Evolutionary conservation across 2,329 filamentous ascomycete species (phyloP), one percentile per base, ranked within the genome.

Genomic region (Aureobasidium sp.): DNA sequence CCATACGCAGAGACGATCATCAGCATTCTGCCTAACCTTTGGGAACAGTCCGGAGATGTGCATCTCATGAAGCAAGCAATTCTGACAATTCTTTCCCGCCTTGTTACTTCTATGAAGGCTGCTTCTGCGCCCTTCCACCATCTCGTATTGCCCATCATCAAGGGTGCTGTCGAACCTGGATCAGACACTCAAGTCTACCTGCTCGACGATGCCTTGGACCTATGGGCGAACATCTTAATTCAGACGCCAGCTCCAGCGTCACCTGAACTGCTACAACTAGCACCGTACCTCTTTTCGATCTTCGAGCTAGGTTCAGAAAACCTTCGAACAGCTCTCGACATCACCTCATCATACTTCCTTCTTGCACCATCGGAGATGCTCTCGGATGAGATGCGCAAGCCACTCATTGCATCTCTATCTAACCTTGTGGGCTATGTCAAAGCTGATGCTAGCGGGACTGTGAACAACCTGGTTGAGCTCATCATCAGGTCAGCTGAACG

Each of bases 21-120:
- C 74, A 80, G 84, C 1, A 83, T 92, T 13, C 80, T 97, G 7
- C 92, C 93, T 0, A 81, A 81, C 4, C 80, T 97, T 0, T 99
- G 94, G 94, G 87, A 90, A 64, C 84, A 87, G 57, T 91, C 90
- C 2, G 90, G 87, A 0, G 88, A 96, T 64, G 90, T 94, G 70
- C 90, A 92, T 75, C 84, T 97, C 73, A 89, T 97, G 80, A 97
- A 97, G 74, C 92, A 97, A 75, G 87, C 91, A 1, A 92, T 97
- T 59, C 82, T 97, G 63, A 90, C 89, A 2, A 88, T 97, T 43
- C 85, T 97, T 57, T 82, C 90, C 1, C 87, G 91, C 2, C 80
- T 99, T 15, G 89, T 96, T n/a, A 86, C 86, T 71, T 89, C 92
- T 1, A 89, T 97, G 84, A 90, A 88, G 63, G 81, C 84, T 13